Evolutionary conservation across 352 stramenopile genomes (phyloP), one percentile per base, ranked within the genome.

Genomic region (Phytophthora rubi): DNA sequence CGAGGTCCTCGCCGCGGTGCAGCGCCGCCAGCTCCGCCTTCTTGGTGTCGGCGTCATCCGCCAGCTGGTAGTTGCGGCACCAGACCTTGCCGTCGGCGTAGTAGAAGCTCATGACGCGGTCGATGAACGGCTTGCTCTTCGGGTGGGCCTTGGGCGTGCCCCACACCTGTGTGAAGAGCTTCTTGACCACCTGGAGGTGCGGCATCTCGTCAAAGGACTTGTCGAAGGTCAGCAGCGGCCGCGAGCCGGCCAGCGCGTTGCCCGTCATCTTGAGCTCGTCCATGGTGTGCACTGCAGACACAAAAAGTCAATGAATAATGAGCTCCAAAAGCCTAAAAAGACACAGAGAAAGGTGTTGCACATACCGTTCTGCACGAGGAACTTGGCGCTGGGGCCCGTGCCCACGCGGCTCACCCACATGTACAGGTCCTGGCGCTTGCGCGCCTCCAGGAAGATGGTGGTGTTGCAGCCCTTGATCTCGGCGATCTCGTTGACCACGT

Each of bases 91-190:
- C 84, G 63, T 98, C 94, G 1, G 95, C 80, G 64, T 96, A 88
- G 81, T 94, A 97, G 79, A 99, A 99, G 76, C 85, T 97, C 93
- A 99, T 99, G 53, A 99, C 89, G 59, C 98, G 94, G 85, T 99
- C 98, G 59, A 99, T 97, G 83, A 99, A 99, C 18, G 98, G 98
- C 82, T 99, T 99, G 84, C 90, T 98, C 89, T 99, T 99, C 6
- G 98, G 98, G 84, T 99, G 98, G 28, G 97, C 97, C 58, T 97
- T 94, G 4, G 98, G 98, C 33, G 96, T 99, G n/a, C 96, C 97
- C 91, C 87, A 96, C 47, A 95, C 86, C 73, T 97, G 96, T 37
- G 92, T 94, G 67, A 99, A 98, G 1, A 99, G 78, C 68, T 98
- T 90, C 79, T 99, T 99, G 49, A 99, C 86, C 42, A 99, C 76